Evolutionary conservation across 108 stramenopile species (phyloP), one percentile per base, ranked within the genome.

Genomic region (Heterococcus sp.): DNA sequence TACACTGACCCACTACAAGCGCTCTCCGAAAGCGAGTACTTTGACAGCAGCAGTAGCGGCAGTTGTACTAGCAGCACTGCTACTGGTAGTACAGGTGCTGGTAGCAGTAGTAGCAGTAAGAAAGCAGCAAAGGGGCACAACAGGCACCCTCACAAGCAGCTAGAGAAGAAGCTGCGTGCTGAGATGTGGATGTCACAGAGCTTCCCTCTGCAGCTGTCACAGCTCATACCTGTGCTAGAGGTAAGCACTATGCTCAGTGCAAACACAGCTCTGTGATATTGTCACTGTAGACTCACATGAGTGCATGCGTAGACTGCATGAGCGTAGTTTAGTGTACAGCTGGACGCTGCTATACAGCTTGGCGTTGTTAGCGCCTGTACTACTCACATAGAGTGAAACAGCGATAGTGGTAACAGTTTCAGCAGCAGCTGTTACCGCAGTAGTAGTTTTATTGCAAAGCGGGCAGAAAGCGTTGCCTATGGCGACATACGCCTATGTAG

Each of bases 151-250:
- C 46, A 58, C 46, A 58, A 58, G 46, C 14, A 8, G 46, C 8
- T 21, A 21, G 46, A 14, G 46, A 8, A 21, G 14, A 21, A 58
- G 46, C 46, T 58, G 46, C 46, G 46, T 29, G 76, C 76, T 29
- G 66, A 66, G 69, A 78, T 78, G 76, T 78, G 76, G 76, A 78
- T 78, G 76, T 26, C 68, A 58, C 66, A 46, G n/a, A 70, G 69
- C 69, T 78, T 78, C 66, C 76, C 76, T 8, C 76, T 78, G 36
- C 69, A 35, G 1, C 69, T 78, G 71, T 69, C 69, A 33, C 76
- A 78, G 63, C 46, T 78, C 32, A 66, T 33, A 1, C 76, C 76
- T 14, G 69, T 78, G 76, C 69, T 78, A 63, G 65, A 78, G 32
- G 69, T 67, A 21, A 58, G 46, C 46, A 21, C 46, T 58, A 21